Conservation (phyloP, 768 basidiomycete genomes). For the Sutorius australiensis region DNA sequence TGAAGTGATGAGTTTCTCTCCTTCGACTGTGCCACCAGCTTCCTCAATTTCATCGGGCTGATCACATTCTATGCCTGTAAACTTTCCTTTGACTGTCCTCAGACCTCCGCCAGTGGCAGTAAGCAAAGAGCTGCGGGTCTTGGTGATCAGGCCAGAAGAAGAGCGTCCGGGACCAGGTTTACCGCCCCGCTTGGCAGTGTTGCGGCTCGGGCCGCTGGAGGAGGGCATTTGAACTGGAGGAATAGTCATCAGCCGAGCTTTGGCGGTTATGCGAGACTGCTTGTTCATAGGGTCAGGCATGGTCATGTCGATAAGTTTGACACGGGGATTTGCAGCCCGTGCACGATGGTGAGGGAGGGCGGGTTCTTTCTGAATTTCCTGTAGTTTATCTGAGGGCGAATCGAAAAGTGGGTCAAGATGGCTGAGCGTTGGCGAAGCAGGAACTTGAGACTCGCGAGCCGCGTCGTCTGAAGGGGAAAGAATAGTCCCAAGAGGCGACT, state of each 20-base stretch:
- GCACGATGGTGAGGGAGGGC: constrained; percentile 40
- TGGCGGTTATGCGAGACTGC: constrained; percentile 45
- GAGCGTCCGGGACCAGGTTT: constrained; percentile 53
- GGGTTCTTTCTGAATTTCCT: constrained; percentile 4
- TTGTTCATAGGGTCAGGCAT: constrained; percentile 19
- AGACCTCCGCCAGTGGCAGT: constrained; percentile 50
- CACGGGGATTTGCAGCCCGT: constrained; percentile 49
- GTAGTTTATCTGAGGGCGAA: constrained; percentile 17
- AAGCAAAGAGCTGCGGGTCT: constrained; percentile 49
- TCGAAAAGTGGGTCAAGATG: constrained; percentile 30
- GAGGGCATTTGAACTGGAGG: constrained; percentile 8
- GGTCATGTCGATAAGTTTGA: constrained; percentile 47
- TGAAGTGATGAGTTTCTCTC: constrained; percentile 10
- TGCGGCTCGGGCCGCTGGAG: constrained; percentile 6
- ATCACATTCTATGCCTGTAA: constrained; percentile 18
- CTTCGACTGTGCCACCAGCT: background rate
- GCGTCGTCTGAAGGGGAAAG: background rate
- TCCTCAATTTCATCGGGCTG: constrained; percentile 22
- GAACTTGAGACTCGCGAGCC: background rate
- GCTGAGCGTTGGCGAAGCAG: constrained; percentile 10
- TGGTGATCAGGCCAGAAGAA: constrained; percentile 39
- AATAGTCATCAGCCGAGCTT: constrained; percentile 42
- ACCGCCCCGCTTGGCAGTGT: constrained; percentile 10
- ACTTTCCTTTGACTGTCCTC: constrained; percentile 49
- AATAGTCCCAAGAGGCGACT: background rate